Evolutionary conservation across 2,329 filamentous ascomycete genomes (phyloP).

Genomic region (Aspergillus sp.): DNA sequence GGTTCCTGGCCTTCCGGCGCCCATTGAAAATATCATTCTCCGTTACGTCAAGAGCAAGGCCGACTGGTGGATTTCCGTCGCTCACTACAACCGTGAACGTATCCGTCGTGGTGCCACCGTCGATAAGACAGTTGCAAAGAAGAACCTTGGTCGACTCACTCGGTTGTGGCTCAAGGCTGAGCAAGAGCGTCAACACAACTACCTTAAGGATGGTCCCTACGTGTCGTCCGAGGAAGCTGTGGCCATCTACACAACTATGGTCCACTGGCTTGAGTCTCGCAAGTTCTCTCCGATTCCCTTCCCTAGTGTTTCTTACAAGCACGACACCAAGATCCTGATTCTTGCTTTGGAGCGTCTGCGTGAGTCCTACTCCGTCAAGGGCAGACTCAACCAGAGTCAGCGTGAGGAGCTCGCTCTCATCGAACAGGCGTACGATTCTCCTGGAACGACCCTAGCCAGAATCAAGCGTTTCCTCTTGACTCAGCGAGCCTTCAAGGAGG

Average conservation of each 20-base stretch:
- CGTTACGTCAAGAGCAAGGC: slow-evolving; percentile 99
- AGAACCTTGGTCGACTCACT: slow-evolving; percentile 93
- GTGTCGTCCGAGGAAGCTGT: slow-evolving; percentile 98
- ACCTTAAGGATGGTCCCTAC: slow-evolving; percentile 98
- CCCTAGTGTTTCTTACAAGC: slow-evolving; percentile 98
- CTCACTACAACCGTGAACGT: slow-evolving; percentile 97
- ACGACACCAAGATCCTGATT: slow-evolving; percentile 98
- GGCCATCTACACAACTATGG: slow-evolving; percentile 97
- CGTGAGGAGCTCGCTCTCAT: slow-evolving; percentile 95
- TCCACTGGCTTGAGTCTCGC: slow-evolving; percentile 96
- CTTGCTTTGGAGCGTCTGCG: slow-evolving; percentile 88
- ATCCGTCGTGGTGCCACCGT: slow-evolving; percentile 95
- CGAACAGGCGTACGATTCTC: slow-evolving; percentile 97
- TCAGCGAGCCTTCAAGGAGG: slow-evolving; percentile 97
- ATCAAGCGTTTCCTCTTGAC: slow-evolving; percentile 98
- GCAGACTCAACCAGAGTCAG: slow-evolving; percentile 93
- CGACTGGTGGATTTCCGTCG: slow-evolving; percentile 99
- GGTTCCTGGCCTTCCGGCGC: slow-evolving; percentile 90
- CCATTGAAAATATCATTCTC: slow-evolving; percentile 97
- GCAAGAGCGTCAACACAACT: slow-evolving; percentile 98
- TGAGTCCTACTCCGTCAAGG: slow-evolving; percentile 97
- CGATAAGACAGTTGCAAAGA: slow-evolving; percentile 99
- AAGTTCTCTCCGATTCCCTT: slow-evolving; percentile 99
- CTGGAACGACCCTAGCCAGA: slow-evolving; percentile 88
- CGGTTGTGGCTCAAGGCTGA: slow-evolving; percentile 97